A percentile compares a stretch with the other conserved stretches of the same genome.
Evolutionary conservation across 2,329 filamentous ascomycete species (phyloP).

Genomic region (Sclerotiophoma versabilis): DNA sequence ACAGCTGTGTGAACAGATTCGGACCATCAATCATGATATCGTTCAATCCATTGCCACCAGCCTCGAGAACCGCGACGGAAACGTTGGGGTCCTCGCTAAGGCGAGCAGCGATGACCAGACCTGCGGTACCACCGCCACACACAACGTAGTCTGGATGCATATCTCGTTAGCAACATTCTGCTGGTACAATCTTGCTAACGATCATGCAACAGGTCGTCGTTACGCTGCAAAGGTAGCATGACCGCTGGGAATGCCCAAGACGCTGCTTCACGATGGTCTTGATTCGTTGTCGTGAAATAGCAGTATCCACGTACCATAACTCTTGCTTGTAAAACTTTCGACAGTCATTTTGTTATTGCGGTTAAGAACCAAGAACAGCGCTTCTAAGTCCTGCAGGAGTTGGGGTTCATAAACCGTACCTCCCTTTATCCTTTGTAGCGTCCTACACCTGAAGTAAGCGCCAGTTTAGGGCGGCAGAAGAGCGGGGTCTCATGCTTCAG

Average conservation of each 20-base stretch:
- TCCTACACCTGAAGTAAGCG: background rate
- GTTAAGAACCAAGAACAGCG: background rate
- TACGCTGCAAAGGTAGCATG: background rate
- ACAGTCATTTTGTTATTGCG: slow-evolving; percentile 26
- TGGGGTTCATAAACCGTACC: background rate
- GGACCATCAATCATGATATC: slow-evolving; percentile 40
- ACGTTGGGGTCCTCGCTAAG: slow-evolving; percentile 37
- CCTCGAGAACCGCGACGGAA: slow-evolving; percentile 38
- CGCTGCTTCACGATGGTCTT: too few relatives aligned
- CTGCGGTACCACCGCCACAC: slow-evolving; percentile 41
- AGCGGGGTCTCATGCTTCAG: background rate
- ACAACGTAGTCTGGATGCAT: slow-evolving; percentile 21
- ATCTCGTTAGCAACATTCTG: background rate
- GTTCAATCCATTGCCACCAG: slow-evolving; percentile 36
- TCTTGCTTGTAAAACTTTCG: slow-evolving; percentile 29
- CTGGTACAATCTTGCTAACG: too few relatives aligned
- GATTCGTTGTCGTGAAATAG: too few relatives aligned
- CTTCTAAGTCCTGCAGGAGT: background rate
- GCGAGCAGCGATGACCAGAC: slow-evolving; percentile 39
- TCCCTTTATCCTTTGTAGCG: background rate
- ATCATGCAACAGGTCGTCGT: background rate
- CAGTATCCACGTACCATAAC: slow-evolving; percentile 23
- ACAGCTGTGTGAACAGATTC: slow-evolving; percentile 33
- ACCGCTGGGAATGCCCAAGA: too few relatives aligned
- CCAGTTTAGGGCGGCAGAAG: background rate